phyloP scores from a whole-genome alignment of 1,284 basidiomycete genomes.

The Pseudozyma thailandica region DNA sequence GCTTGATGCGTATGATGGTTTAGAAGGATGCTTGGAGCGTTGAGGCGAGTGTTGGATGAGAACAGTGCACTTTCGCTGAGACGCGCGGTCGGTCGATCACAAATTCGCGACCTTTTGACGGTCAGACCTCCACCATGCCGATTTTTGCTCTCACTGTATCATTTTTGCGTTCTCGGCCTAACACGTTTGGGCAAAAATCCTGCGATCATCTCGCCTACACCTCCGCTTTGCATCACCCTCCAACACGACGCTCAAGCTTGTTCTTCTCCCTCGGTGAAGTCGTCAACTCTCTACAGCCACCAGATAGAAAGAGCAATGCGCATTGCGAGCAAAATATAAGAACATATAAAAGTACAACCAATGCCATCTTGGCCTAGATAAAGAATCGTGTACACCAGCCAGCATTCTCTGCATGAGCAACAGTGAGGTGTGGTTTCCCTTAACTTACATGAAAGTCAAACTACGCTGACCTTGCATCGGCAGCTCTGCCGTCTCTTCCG shows the following conservation, averaged over 20 bases:
- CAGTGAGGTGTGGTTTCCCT: background rate
- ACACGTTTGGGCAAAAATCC: too few relatives aligned
- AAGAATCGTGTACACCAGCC: too few relatives aligned
- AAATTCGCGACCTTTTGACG: constrained; percentile 18
- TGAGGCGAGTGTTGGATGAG: too few relatives aligned
- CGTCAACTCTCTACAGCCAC: too few relatives aligned
- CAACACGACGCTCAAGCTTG: too few relatives aligned
- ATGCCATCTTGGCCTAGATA: too few relatives aligned
- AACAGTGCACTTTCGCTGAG: constrained; percentile 15
- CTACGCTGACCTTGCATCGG: constrained; percentile 3
- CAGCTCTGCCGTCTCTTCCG: constrained; percentile 5
- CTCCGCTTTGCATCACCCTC: background rate
- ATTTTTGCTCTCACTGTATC: background rate
- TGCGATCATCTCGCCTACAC: too few relatives aligned
- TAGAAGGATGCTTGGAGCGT: background rate
- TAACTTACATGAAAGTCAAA: background rate
- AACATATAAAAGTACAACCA: constrained; percentile 20
- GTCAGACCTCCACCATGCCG: constrained; percentile 35
- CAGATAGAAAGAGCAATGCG: constrained; percentile 5
- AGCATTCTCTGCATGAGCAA: too few relatives aligned
- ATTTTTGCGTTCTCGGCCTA: background rate
- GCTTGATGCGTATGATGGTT: background rate
- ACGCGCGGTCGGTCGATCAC: constrained; percentile 53
- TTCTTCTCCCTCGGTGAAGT: too few relatives aligned
- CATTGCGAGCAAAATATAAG: background rate